Base-by-base conservation (phyloP, 2,329 filamentous ascomycete species). In the Lecanosticta acicola region DNA sequence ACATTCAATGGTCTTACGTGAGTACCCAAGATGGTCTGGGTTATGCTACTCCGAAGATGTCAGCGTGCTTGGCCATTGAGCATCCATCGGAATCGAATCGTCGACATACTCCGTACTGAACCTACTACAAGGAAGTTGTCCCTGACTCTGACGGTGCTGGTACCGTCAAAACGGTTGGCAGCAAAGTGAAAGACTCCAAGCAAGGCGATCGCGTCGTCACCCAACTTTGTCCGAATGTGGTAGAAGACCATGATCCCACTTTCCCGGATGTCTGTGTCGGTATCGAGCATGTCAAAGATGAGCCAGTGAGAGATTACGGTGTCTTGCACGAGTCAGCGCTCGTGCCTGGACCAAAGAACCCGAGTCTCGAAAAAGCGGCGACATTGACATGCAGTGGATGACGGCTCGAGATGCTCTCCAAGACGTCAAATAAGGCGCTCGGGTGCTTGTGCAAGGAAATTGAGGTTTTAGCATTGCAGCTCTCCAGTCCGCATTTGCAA, bases 391-490 rank as follows among this genome's bases (percentile, higher is more conserved):
- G 71, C 52, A 63, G 62, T 5, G 64, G 56, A 1, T 34, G 38
- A 68, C 64, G 3, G 71, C 72, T 1, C 75, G 71, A 69, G 74
- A 76, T 54, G 69, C 68, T 0, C 62, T 76, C 4, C 59, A 58
- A 43, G 57, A 59, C 3, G 37, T 63, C 8, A 53, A 52, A 44
- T 36, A 54, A n/a, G 66, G 62, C 0, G 52, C 63, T 19, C 65
- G 59, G 29, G 78, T 84, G 3, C 71, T 85, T 32, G 78, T 79
- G 2, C 79, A 84, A 63, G 81, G 81, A 9, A 84, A 80, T 0
- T 81, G 81, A 17, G 81, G 81, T 42, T 81, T 85, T 7, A 78
- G 74, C 53, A 71, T 84, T 49, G 81, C 81, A 43, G 81, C 74
- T 3, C 61, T 84, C 20, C 81, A 74, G 61, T 71, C 72, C 48